Percentiles rank a stretch among this genome's conserved stretches.
These are phyloP conservation scores for Stellera chamaejasme DNA, from an alignment of 345 rosid species.

Conservation along the genomic window DNA sequence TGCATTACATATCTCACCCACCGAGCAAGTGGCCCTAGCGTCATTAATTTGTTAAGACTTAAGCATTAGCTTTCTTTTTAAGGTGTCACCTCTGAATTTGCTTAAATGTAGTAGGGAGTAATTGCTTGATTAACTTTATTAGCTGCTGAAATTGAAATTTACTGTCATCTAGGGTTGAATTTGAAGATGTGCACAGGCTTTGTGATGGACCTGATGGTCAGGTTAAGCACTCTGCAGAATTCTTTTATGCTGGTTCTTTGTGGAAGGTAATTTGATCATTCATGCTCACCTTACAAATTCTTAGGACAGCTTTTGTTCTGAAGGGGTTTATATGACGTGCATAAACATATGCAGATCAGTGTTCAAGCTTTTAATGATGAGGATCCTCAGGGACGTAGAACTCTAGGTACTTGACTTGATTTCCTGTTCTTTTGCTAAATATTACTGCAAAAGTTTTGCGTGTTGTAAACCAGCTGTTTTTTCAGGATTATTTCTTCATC, in stretches of 20 bases:
- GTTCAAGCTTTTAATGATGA: conserved; percentile 93
- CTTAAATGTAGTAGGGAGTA: not conserved
- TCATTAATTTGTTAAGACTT: not conserved
- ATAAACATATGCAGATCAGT: conserved; percentile 53
- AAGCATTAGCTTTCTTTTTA: conserved; percentile 1
- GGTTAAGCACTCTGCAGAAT: conserved; percentile 91
- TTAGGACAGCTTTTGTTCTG: conserved; percentile 2
- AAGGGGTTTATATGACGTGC: conserved; percentile 13
- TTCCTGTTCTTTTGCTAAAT: not conserved
- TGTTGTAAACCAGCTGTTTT: not conserved
- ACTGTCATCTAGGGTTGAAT: conserved; percentile 53
- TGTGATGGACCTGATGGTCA: conserved; percentile 69
- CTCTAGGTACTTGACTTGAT: conserved; percentile 49
- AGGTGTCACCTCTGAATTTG: not conserved
- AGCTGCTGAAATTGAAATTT: not conserved
- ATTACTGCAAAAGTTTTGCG: not conserved
- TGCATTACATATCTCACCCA: not conserved
- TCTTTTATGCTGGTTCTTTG: conserved; percentile 91
- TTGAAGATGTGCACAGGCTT: conserved; percentile 86
- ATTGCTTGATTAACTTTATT: no score
- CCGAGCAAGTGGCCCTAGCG: not conserved
- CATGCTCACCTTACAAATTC: not conserved
- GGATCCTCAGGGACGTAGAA: conserved; percentile 96
- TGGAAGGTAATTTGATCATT: conserved; percentile 71
- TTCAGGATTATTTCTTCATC: conserved; percentile 90